phyloP scores from a whole-genome alignment of 2,329 filamentous ascomycete species.

The Colletotrichum sojae region DNA sequence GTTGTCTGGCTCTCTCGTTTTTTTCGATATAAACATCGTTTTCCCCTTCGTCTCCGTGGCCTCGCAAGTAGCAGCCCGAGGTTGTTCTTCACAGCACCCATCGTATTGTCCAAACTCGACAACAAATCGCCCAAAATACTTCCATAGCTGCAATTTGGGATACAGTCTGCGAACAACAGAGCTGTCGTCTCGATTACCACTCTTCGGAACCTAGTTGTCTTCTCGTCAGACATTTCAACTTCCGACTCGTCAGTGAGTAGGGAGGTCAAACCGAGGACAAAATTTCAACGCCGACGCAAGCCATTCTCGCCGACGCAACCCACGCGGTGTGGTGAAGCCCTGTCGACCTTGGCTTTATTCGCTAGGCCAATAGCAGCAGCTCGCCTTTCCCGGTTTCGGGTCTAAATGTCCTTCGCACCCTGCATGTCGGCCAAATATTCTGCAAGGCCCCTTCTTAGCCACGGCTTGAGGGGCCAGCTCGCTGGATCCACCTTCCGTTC shows the following conservation, averaged over 20 bases:
- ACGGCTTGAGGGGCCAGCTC: slow-evolving; percentile 34
- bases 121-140: neutral
- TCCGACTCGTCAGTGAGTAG: neutral
- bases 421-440: slow-evolving; percentile 50
- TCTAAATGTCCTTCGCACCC: slow-evolving; percentile 33
- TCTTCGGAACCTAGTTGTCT: neutral
- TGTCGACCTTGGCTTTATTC: slow-evolving; percentile 18
- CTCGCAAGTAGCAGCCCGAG: neutral
- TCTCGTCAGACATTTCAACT: neutral
- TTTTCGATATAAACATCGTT: slow-evolving; percentile 16
- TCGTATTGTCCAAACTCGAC: neutral
- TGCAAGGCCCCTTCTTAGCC: slow-evolving; percentile 47
- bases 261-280: neutral
- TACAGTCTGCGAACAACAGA: neutral
- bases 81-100: slow-evolving; percentile 7
- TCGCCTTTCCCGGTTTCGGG: slow-evolving; percentile 7
- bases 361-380: slow-evolving; percentile 29
- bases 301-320: slow-evolving; percentile 36
- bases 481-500: slow-evolving; percentile 29
- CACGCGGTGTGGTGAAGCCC: slow-evolving; percentile 24
- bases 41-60: neutral
- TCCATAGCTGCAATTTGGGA: neutral
- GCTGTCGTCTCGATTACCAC: neutral
- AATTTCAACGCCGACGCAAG: slow-evolving; percentile 37
- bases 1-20: slow-evolving; percentile 16